A percentile compares a stretch with the other conserved stretches of the same genome.
phyloP scores from a whole-genome alignment of 352 stramenopile genomes.

The Phytophthora macrochlamydospora region DNA sequence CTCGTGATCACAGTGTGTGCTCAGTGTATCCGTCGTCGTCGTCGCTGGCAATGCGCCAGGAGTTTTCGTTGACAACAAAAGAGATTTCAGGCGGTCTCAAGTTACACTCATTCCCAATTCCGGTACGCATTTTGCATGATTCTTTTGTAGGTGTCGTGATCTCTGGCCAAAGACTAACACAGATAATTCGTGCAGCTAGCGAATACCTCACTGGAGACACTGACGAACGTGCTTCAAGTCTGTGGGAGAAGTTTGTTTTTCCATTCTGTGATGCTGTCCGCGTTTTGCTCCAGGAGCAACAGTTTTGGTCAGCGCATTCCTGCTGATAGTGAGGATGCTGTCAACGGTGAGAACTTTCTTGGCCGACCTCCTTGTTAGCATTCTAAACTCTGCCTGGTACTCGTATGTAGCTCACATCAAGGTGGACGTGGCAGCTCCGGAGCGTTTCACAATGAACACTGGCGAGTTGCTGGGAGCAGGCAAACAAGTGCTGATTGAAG shows the following conservation, averaged over 20 bases:
- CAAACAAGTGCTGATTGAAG: conserved; percentile 75
- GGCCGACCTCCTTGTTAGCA: not conserved
- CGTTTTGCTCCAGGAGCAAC: conserved; percentile 74
- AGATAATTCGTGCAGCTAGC: conserved; percentile 39
- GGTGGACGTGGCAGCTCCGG: conserved; percentile 78
- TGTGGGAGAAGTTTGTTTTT: conserved; percentile 88
- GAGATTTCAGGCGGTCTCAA: conserved; percentile 85
- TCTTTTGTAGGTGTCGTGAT: no score
- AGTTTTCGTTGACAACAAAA: conserved; percentile 84
- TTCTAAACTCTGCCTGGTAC: no score
- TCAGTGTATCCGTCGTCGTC: conserved; percentile 61
- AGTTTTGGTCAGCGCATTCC: conserved; percentile 70
- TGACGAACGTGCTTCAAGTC: conserved; percentile 77
- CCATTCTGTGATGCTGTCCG: conserved; percentile 78
- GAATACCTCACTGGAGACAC: conserved; percentile 63
- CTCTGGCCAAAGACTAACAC: conserved; percentile 7
- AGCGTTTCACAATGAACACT: conserved; percentile 83
- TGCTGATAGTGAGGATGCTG: conserved; percentile 62
- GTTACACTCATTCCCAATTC: conserved; percentile 82
- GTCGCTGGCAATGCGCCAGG: conserved; percentile 70
- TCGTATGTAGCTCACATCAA: conserved; percentile 63
- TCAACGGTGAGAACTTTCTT: conserved; percentile 51
- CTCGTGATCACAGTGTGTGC: conserved; percentile 73
- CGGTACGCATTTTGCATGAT: conserved; percentile 35
- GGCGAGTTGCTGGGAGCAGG: conserved; percentile 55